phyloP scores from a whole-genome alignment of 2,329 filamentous ascomycete species.

The Zasmidium angulare region DNA sequence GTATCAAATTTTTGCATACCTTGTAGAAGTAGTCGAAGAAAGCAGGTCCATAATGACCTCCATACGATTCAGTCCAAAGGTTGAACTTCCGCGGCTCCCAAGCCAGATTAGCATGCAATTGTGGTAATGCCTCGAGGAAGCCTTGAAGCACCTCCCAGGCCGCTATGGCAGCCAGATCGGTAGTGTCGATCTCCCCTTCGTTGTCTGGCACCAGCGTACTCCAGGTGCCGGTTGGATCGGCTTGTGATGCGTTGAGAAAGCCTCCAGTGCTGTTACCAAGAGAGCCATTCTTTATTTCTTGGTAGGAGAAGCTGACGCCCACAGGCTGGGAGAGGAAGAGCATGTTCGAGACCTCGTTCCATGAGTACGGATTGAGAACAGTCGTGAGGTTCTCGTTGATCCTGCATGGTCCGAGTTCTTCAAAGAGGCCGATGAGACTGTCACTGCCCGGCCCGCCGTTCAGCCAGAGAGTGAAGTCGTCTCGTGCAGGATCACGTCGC shows the following conservation, averaged over 20 bases:
- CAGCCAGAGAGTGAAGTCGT: slow-evolving; percentile 62
- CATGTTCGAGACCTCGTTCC: slow-evolving; percentile 59
- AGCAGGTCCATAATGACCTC: slow-evolving; percentile 61
- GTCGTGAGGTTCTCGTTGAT: slow-evolving; percentile 41
- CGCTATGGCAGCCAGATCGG: slow-evolving; percentile 55
- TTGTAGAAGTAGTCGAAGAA: slow-evolving; percentile 57
- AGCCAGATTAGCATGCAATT: slow-evolving; percentile 43
- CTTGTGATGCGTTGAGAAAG: slow-evolving; percentile 46
- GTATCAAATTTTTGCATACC: neutral
- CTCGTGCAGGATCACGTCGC: slow-evolving; percentile 51
- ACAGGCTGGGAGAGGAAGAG: slow-evolving; percentile 62
- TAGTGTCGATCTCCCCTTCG: slow-evolving; percentile 50
- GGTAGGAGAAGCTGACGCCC: slow-evolving; percentile 59
- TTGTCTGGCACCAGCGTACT: slow-evolving; percentile 50
- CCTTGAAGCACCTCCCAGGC: slow-evolving; percentile 58
- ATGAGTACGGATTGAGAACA: slow-evolving; percentile 55
- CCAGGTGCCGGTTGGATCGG: slow-evolving; percentile 44
- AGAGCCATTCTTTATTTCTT: slow-evolving; percentile 25
- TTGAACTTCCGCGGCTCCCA: slow-evolving; percentile 41
- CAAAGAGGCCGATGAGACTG: slow-evolving; percentile 59
- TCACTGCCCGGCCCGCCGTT: slow-evolving; percentile 61
- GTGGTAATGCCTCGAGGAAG: slow-evolving; percentile 52
- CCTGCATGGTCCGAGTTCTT: slow-evolving; percentile 45
- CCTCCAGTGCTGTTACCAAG: slow-evolving; percentile 39
- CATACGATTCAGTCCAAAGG: slow-evolving; percentile 17